A percentile compares a stretch with the other conserved stretches of the same genome.
These are phyloP conservation scores for Crotalaria pallida DNA, from an alignment of 306 rosid species.

Conservation along the genomic window DNA sequence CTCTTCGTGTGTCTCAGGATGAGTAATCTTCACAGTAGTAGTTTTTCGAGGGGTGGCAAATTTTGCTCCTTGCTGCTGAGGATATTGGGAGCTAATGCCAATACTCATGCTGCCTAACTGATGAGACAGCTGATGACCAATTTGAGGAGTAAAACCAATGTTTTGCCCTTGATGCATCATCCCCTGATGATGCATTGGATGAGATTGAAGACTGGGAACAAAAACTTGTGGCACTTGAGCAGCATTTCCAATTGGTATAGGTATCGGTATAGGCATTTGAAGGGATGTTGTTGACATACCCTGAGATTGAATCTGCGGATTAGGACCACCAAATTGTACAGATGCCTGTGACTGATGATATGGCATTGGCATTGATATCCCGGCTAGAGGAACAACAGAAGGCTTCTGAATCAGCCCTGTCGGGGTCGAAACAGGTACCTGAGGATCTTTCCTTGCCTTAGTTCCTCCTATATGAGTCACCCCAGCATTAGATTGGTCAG, in stretches of 20 bases:
- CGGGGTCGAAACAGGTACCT: constrained; percentile 35
- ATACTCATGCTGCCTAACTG: constrained; percentile 72
- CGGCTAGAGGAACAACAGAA: constrained; percentile 49
- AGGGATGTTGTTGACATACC: constrained; percentile 58
- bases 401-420: constrained; percentile 64
- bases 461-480: constrained; percentile 42
- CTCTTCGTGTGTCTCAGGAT: constrained; percentile 93
- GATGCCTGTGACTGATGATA: constrained; percentile 66
- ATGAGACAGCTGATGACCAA: constrained; percentile 64
- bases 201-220: constrained; percentile 67
- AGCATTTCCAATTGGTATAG: constrained; percentile 58
- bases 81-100: constrained; percentile 44
- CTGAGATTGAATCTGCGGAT: constrained; percentile 76
- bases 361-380: constrained; percentile 58
- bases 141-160: constrained; percentile 54
- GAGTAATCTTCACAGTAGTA: constrained; percentile 73
- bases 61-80: constrained; percentile 80
- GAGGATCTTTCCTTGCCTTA: constrained; percentile 55
- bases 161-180: constrained; percentile 67
- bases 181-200: constrained; percentile 73
- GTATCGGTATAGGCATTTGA: constrained; percentile 64
- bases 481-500: constrained; percentile 40
- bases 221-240: constrained; percentile 75
- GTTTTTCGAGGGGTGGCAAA: constrained; percentile 60
- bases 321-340: constrained; percentile 73